These are phyloP conservation scores for Suillus bovinus DNA, from an alignment of 768 basidiomycete genomes.

Conservation along the genomic window DNA sequence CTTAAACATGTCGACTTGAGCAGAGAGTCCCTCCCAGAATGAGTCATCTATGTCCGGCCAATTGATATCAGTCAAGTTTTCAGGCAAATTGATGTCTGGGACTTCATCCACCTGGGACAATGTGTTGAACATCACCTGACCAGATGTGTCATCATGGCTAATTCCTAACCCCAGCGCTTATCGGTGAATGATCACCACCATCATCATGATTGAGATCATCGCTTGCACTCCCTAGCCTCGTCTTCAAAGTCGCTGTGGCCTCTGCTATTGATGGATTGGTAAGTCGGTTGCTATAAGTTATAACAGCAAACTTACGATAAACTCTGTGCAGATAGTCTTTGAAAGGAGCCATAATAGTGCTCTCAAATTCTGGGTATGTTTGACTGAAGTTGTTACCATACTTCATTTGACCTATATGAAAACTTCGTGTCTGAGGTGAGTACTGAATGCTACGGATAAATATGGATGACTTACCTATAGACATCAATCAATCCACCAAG, in stretches of 20 bases:
- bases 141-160: background rate
- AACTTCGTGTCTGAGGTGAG: background rate
- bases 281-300: background rate
- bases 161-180: background rate
- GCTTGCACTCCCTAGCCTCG: background rate
- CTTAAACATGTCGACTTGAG: background rate
- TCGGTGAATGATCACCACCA: background rate
- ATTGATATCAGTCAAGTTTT: background rate
- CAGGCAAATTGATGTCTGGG: background rate
- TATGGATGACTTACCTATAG: background rate
- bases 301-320: background rate
- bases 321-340: background rate
- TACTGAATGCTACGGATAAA: background rate
- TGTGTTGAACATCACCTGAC: background rate
- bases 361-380: background rate
- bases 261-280: background rate
- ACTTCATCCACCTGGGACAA: background rate
- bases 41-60: background rate
- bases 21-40: background rate
- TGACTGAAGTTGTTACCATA: background rate
- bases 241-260: background rate
- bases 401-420: background rate
- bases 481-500: conserved; percentile 1
- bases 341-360: background rate
- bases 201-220: background rate